Conservation (phyloP, 2,329 filamentous ascomycete species). For the Zasmidium cellare region DNA sequence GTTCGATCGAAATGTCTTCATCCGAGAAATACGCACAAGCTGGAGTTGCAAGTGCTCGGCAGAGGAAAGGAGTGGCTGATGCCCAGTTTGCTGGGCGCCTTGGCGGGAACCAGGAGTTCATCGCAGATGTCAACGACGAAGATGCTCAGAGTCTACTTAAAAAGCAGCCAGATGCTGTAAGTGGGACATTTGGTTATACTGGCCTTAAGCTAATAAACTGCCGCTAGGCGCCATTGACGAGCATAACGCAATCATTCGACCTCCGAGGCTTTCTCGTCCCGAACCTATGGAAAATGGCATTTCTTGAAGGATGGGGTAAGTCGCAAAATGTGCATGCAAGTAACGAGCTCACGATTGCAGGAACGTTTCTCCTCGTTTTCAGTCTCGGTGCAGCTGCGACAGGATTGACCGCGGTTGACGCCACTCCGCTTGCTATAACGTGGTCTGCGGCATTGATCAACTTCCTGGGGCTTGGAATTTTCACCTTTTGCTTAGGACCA, state of each 20-base stretch:
- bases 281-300: not conserved
- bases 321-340: not conserved
- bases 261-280: not conserved
- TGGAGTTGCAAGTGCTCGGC: not conserved
- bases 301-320: not conserved
- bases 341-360: not conserved
- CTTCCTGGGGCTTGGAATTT: slow-evolving; percentile 38
- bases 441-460: not conserved
- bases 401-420: slow-evolving; percentile 13
- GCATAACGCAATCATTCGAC: not conserved
- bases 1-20: not conserved
- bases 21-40: not conserved
- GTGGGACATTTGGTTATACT: not conserved
- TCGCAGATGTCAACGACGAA: slow-evolving; percentile 18
- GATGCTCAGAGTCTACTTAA: slow-evolving; percentile 1
- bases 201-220: slow-evolving; percentile 9
- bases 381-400: slow-evolving; percentile 7
- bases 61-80: not conserved
- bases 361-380: not conserved
- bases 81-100: slow-evolving; percentile 34
- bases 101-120: slow-evolving; percentile 38
- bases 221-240: slow-evolving; percentile 16
- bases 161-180: not conserved
- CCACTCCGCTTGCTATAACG: not conserved
- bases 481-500: slow-evolving; percentile 52